Conservation (phyloP, 192 early-diverging fungal genomes). For the Rhizophagus clarus region DNA sequence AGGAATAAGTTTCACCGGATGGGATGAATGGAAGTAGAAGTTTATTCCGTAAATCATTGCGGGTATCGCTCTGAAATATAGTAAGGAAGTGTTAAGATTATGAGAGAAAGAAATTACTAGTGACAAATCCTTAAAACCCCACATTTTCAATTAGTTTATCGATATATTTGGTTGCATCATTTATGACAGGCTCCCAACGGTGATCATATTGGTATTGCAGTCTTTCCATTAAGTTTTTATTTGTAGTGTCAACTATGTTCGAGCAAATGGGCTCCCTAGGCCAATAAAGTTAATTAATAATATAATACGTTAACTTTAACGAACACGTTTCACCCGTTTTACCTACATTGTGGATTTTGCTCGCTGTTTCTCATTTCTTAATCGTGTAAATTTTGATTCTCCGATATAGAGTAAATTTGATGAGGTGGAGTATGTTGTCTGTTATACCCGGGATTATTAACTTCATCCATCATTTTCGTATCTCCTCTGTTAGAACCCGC, state of each 20-base stretch:
- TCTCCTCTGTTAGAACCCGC: not conserved
- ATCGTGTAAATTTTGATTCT: conserved; percentile 22
- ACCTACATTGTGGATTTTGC: conserved; percentile 11
- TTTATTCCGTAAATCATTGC: conserved; percentile 7
- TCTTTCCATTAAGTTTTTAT: too few relatives aligned
- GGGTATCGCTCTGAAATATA: conserved; percentile 16
- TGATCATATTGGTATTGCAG: too few relatives aligned
- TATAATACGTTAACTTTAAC: not conserved
- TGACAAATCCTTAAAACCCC: conserved; percentile 14
- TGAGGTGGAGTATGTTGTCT: not conserved
- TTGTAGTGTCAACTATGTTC: too few relatives aligned
- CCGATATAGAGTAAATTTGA: conserved; percentile 19
- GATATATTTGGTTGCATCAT: not conserved
- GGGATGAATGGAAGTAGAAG: conserved; percentile 4
- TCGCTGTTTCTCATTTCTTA: conserved; percentile 8
- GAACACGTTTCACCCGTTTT: not conserved
- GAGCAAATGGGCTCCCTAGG: too few relatives aligned
- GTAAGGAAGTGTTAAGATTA: not conserved
- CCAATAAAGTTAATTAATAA: not conserved
- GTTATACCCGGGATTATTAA: not conserved
- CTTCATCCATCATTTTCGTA: not conserved
- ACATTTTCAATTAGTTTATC: conserved; percentile 18
- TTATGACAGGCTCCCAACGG: too few relatives aligned
- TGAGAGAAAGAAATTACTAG: conserved; percentile 4
- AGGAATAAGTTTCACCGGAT: conserved; percentile 21